Percentiles rank a stretch among this genome's conserved stretches.
phyloP scores from a whole-genome alignment of 1,284 basidiomycete species.

The Cutaneotrichosporon sp. region DNA sequence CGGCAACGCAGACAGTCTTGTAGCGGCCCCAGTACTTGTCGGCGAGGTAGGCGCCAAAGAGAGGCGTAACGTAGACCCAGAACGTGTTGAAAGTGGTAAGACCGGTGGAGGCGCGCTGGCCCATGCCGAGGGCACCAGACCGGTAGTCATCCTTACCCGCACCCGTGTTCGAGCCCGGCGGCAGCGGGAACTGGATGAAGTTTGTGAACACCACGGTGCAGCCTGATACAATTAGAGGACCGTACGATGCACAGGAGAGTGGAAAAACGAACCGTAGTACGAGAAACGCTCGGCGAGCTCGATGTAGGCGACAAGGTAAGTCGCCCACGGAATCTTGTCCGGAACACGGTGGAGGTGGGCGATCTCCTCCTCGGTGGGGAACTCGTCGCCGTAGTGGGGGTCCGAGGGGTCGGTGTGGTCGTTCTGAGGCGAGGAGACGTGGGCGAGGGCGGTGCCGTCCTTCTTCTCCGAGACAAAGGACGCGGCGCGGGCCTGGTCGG shows the following conservation, averaged over 20 bases:
- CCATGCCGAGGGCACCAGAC: slow-evolving; percentile 59
- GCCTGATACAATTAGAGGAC: too few species aligned
- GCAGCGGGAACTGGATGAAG: slow-evolving; percentile 57
- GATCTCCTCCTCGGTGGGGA: slow-evolving; percentile 20
- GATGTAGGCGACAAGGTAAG: slow-evolving; percentile 29
- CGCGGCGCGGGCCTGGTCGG: neutral
- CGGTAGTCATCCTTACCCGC: slow-evolving; percentile 61
- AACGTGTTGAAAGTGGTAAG: slow-evolving; percentile 40
- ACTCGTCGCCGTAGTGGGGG: slow-evolving; percentile 7
- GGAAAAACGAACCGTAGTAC: slow-evolving; percentile 13
- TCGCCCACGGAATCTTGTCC: slow-evolving; percentile 6
- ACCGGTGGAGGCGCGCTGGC: slow-evolving; percentile 34
- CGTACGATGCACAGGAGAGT: neutral
- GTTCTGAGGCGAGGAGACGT: neutral
- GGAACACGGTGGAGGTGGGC: slow-evolving; percentile 13
- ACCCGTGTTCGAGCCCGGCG: slow-evolving; percentile 66
- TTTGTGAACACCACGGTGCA: slow-evolving; percentile 26
- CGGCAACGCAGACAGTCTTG: slow-evolving; percentile 65
- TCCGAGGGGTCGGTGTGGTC: neutral
- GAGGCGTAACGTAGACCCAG: slow-evolving; percentile 36
- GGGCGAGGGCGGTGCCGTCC: neutral
- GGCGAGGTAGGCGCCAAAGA: slow-evolving; percentile 62
- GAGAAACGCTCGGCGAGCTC: slow-evolving; percentile 49
- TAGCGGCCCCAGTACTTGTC: slow-evolving; percentile 65
- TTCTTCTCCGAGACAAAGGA: neutral